Evolutionary conservation across 805 yeast genomes (phyloP).

Genomic region (Yarrowia divulgata): DNA sequence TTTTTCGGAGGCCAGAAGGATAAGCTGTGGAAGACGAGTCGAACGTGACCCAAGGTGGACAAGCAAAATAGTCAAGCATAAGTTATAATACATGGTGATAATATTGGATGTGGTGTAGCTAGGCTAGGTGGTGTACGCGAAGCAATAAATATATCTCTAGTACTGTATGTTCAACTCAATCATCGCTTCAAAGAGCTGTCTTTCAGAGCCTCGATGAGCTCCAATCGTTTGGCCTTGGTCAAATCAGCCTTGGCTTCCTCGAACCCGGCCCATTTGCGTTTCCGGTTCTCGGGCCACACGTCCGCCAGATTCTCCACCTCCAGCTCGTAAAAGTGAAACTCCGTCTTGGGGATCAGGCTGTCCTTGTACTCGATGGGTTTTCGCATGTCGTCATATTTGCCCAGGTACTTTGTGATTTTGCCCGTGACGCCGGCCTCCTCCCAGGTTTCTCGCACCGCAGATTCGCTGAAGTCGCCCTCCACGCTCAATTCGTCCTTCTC

Average conservation of each 20-base stretch:
- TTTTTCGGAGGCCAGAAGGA: constrained; percentile 30
- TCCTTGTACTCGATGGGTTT: constrained; percentile 57
- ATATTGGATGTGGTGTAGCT: neutral
- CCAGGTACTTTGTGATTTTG: constrained; percentile 60
- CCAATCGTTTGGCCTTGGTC: constrained; percentile 47
- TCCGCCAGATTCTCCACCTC: constrained; percentile 60
- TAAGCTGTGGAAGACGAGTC: constrained; percentile 36
- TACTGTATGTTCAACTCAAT: too few species aligned
- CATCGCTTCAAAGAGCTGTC: constrained; percentile 31
- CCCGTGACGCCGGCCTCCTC: constrained; percentile 96
- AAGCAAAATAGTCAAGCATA: constrained; percentile 19
- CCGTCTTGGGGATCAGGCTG: constrained; percentile 66
- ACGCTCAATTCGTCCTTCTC: constrained; percentile 74
- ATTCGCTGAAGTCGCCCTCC: constrained; percentile 48
- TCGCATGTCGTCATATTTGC: constrained; percentile 68
- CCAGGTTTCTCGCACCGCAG: constrained; percentile 93
- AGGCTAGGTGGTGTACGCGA: too few species aligned
- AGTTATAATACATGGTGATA: constrained; percentile 27
- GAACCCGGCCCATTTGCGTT: constrained; percentile 71
- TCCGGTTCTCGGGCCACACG: constrained; percentile 82
- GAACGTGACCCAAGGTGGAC: neutral
- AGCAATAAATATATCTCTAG: neutral
- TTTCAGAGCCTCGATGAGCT: constrained; percentile 48
- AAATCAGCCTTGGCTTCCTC: constrained; percentile 49
- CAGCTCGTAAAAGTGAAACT: constrained; percentile 88